Percentiles rank a stretch among this genome's conserved stretches.
These are phyloP conservation scores for Colletotrichum filicis DNA, from an alignment of 2,329 filamentous ascomycete species.

Conservation along the genomic window DNA sequence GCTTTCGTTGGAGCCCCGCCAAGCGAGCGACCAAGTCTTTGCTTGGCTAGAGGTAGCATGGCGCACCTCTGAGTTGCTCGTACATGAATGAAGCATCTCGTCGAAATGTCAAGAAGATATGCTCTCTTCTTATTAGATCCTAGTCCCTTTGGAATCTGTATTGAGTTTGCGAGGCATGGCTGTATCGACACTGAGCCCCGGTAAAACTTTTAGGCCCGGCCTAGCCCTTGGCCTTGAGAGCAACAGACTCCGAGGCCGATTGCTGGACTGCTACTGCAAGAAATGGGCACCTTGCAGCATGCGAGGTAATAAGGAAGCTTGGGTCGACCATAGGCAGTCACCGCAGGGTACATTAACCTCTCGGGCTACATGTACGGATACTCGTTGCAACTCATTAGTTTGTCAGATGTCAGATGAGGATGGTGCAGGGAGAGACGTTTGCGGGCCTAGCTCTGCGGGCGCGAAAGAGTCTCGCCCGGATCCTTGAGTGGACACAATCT, in stretches of 20 bases:
- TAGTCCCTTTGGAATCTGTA: neutral
- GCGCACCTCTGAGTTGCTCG: neutral
- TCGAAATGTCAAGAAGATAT: neutral
- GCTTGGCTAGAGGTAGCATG: neutral
- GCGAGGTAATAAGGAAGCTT: too few relatives aligned
- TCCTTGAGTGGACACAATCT: neutral
- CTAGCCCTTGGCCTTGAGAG: neutral
- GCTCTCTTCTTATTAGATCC: neutral
- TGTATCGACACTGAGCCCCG: neutral
- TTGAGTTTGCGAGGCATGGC: neutral
- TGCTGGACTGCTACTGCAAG: neutral
- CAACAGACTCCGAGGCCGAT: neutral
- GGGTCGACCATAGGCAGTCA: neutral
- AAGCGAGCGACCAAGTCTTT: neutral
- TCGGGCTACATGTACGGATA: constrained; percentile 14
- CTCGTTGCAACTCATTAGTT: constrained; percentile 19
- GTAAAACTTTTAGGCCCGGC: neutral
- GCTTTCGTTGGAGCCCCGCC: neutral
- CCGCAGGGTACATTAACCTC: neutral
- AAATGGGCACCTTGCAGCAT: neutral
- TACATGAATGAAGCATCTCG: neutral
- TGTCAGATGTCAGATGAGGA: constrained; percentile 26
- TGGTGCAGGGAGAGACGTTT: constrained; percentile 3
- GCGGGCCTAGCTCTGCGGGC: constrained; percentile 16
- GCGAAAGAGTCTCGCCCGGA: constrained; percentile 17